Conservation (phyloP, 2,329 filamentous ascomycete genomes). For the Cryphonectria naterciae region DNA sequence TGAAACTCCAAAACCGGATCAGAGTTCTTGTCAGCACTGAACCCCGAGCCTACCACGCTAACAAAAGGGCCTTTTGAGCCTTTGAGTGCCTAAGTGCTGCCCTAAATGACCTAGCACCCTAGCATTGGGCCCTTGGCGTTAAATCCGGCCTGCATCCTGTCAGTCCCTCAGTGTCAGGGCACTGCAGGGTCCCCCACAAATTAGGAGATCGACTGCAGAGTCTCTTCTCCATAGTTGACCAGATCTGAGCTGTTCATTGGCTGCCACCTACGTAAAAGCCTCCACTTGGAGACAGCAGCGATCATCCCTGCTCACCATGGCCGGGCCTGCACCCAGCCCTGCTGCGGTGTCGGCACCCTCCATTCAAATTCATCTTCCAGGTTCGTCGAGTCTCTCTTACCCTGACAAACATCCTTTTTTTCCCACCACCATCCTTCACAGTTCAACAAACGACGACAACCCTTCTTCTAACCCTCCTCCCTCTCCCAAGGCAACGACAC, state of each 20-base stretch:
- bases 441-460: neutral
- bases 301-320: conserved; percentile 18
- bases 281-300: conserved; percentile 9
- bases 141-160: neutral
- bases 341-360: conserved; percentile 26
- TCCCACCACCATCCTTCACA: neutral
- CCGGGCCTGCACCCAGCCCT: conserved; percentile 8
- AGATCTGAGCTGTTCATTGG: conserved; percentile 19
- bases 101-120: neutral
- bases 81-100: neutral
- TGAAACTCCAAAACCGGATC: neutral
- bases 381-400: conserved; percentile 16
- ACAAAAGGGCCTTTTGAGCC: neutral
- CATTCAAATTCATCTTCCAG: conserved; percentile 23
- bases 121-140: neutral
- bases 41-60: neutral
- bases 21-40: neutral
- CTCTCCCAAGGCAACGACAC: neutral
- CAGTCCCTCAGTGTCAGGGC: conserved; percentile 3
- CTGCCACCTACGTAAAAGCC: conserved; percentile 19
- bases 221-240: conserved; percentile 1
- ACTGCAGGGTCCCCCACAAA: conserved; percentile 15
- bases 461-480: conserved; percentile 12
- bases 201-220: conserved; percentile 13
- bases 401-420: neutral